Evolutionary conservation across 2,329 filamentous ascomycete species (phyloP).

Genomic region (Ascosphaera aggregata): DNA sequence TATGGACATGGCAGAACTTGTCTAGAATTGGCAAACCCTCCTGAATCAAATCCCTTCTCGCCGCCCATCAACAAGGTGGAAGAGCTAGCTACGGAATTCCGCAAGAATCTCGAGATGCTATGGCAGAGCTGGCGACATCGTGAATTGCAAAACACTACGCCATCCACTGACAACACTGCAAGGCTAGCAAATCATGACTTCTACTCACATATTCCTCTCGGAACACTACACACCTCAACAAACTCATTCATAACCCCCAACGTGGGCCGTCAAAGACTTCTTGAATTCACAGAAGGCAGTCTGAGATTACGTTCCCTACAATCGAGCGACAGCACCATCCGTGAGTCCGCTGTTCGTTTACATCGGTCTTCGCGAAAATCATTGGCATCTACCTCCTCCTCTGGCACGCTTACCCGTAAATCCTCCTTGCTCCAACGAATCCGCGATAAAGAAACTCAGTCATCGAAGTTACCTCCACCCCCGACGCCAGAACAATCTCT

Average conservation of each 20-base stretch:
- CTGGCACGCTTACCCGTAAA: slow-evolving; percentile 14
- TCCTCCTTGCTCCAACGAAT: slow-evolving; percentile 56
- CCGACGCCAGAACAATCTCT: slow-evolving; percentile 32
- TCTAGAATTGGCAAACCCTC: slow-evolving; percentile 10
- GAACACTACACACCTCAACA: slow-evolving; percentile 8
- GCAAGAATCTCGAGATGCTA: slow-evolving; percentile 20
- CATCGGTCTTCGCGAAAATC: not conserved
- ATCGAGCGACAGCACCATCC: slow-evolving; percentile 7
- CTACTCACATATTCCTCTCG: not conserved
- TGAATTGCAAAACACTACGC: slow-evolving; percentile 12
- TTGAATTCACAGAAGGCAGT: slow-evolving; percentile 17
- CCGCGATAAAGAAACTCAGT: slow-evolving; percentile 38
- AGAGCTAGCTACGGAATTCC: slow-evolving; percentile 25
- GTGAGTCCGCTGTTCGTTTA: slow-evolving; percentile 4
- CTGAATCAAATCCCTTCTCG: slow-evolving; percentile 3
- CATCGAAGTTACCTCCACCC: slow-evolving; percentile 22
- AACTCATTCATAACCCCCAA: slow-evolving; percentile 13
- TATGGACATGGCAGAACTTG: slow-evolving; percentile 19
- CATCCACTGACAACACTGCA: slow-evolving; percentile 11
- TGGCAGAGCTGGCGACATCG: slow-evolving; percentile 19
- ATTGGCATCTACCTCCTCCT: slow-evolving; percentile 1
- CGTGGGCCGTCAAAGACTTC: slow-evolving; percentile 18
- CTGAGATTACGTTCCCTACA: slow-evolving; percentile 11
- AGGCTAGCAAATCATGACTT: not conserved
- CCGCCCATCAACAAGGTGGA: slow-evolving; percentile 20